These are phyloP conservation scores for Pseudogymnoascus sp. DNA, from an alignment of 2,329 filamentous ascomycete genomes.

Conservation along the genomic window DNA sequence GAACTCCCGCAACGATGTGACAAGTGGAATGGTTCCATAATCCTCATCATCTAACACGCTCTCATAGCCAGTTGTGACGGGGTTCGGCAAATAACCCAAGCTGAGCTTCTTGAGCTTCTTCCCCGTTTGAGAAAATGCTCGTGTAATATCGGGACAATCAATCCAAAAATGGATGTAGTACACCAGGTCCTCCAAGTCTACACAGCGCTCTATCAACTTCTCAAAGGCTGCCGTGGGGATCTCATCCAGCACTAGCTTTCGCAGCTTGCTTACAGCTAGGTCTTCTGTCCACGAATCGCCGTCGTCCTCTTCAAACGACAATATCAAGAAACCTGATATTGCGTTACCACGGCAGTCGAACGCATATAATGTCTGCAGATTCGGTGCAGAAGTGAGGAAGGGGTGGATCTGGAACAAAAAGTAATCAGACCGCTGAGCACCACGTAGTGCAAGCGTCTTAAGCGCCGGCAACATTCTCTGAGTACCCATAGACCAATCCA, in stretches of 20 bases:
- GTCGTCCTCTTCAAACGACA: neutral
- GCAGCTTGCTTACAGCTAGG: constrained; percentile 23
- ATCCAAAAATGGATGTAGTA: neutral
- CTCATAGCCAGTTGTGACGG: neutral
- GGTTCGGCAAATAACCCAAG: neutral
- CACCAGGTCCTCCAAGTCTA: neutral
- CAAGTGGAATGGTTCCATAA: neutral
- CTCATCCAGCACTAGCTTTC: neutral
- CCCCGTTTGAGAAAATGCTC: neutral
- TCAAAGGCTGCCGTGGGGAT: neutral
- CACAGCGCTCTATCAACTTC: neutral
- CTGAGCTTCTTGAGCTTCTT: neutral
- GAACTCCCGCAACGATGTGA: neutral
- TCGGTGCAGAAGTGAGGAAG: neutral
- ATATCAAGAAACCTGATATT: neutral
- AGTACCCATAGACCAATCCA: neutral
- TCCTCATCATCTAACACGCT: neutral
- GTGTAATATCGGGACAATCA: neutral
- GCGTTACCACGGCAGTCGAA: neutral
- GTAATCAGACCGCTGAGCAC: neutral
- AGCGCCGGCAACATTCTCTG: neutral
- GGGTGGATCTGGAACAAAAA: neutral
- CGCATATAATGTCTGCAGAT: neutral
- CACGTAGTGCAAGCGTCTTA: neutral
- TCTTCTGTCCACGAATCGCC: constrained; percentile 19